phyloP scores from a whole-genome alignment of 2,329 filamentous ascomycete genomes.

The Colletotrichum theobromicola region DNA sequence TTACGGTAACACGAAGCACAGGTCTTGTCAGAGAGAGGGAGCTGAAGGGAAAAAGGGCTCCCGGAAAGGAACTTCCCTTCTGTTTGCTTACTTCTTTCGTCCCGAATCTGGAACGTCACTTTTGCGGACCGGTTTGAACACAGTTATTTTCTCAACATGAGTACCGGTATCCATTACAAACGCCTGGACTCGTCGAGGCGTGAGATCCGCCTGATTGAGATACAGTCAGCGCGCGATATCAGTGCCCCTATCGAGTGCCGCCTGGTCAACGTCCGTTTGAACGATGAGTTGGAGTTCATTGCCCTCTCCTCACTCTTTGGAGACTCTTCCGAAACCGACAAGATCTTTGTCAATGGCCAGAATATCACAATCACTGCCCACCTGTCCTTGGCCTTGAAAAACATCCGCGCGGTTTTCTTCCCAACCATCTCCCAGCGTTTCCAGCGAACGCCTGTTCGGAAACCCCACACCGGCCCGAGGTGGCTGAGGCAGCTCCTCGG shows the following conservation, averaged over 20 bases:
- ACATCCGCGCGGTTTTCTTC: conserved; percentile 38
- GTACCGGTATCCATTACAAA: conserved; percentile 14
- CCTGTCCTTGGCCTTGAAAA: conserved; percentile 33
- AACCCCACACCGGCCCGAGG: conserved; percentile 21
- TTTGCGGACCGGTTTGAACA: not conserved
- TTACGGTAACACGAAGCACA: not conserved
- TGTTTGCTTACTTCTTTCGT: not conserved
- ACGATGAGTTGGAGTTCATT: conserved; percentile 29
- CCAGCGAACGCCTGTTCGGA: conserved; percentile 18
- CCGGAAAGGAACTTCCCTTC: not conserved
- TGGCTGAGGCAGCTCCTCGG: conserved; percentile 25
- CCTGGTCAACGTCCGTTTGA: conserved; percentile 33
- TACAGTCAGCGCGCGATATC: conserved; percentile 31
- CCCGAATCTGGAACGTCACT: not conserved
- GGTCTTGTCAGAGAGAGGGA: not conserved
- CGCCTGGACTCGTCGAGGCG: conserved; percentile 25
- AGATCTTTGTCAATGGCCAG: conserved; percentile 31
- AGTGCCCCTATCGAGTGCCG: conserved; percentile 36
- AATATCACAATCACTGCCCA: conserved; percentile 30
- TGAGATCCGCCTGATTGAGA: conserved; percentile 38
- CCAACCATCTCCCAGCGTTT: conserved; percentile 26
- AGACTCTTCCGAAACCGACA: conserved; percentile 31
- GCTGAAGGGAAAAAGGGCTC: not conserved
- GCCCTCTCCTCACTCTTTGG: conserved; percentile 35
- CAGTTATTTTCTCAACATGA: not conserved